phyloP scores from a whole-genome alignment of 345 rosid genomes.

The Corchorus capsularis region DNA sequence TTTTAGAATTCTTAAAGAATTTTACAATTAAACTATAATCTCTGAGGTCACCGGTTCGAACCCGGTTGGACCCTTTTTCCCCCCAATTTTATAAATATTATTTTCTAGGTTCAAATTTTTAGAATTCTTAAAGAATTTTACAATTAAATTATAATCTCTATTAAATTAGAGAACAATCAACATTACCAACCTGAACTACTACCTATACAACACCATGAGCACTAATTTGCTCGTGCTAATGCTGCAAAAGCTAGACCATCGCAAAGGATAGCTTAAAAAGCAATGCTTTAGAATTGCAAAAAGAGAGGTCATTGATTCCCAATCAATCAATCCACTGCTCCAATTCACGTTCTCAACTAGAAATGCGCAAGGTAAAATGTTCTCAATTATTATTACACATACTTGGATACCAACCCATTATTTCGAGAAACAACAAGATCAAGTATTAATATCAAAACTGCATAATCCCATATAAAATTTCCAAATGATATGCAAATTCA shows the following conservation, averaged over 20 bases:
- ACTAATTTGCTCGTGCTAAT: too few species aligned
- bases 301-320: neutral
- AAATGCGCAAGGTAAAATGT: neutral
- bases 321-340: neutral
- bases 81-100: too few species aligned
- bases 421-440: neutral
- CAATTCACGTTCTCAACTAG: neutral
- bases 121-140: too few species aligned
- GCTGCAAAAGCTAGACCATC: too few species aligned
- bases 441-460: conserved; percentile 3
- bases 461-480: conserved; percentile 4
- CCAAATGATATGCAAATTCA: neutral
- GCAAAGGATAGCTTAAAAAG: too few species aligned
- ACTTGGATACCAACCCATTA: neutral
- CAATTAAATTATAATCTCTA: too few species aligned
- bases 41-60: conserved; percentile 63
- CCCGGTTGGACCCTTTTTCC: conserved; percentile 17
- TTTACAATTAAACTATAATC: too few species aligned
- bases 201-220: too few species aligned
- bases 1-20: too few species aligned
- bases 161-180: too few species aligned
- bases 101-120: too few species aligned
- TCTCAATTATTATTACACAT: neutral
- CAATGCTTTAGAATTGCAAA: neutral
- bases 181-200: too few species aligned